These are phyloP conservation scores for Austroboletus niveus DNA, from an alignment of 1,284 basidiomycete species.

Conservation along the genomic window DNA sequence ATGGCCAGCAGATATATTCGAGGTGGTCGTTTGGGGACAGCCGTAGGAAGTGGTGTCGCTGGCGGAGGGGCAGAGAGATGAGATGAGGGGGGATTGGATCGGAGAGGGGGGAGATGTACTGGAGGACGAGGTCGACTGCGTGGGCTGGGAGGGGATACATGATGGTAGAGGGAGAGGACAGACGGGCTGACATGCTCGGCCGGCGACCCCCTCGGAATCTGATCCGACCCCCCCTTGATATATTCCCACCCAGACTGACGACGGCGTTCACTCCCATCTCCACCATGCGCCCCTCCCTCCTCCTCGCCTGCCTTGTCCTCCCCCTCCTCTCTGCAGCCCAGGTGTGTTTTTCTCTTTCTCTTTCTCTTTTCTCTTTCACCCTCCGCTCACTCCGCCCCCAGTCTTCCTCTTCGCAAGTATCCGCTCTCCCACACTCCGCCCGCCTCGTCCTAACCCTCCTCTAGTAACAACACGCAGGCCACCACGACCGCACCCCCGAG, in stretches of 20 bases:
- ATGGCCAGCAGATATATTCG: slow-evolving; percentile 70
- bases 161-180: not conserved
- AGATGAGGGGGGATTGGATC: slow-evolving; percentile 57
- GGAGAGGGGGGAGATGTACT: slow-evolving; percentile 55
- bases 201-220: slow-evolving; percentile 1
- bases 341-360: slow-evolving; percentile 15
- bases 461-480: slow-evolving; percentile 39
- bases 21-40: slow-evolving; percentile 48
- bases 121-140: slow-evolving; percentile 48
- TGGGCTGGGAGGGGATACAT: slow-evolving; percentile 17
- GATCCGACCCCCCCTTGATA: slow-evolving; percentile 11
- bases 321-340: slow-evolving; percentile 27
- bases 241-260: slow-evolving; percentile 3
- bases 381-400: slow-evolving; percentile 3
- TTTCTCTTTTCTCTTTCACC: slow-evolving; percentile 1
- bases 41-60: slow-evolving; percentile 65
- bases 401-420: slow-evolving; percentile 26
- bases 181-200: not conserved
- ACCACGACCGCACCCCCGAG: slow-evolving; percentile 44
- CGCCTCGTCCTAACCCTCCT: slow-evolving; percentile 36
- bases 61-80: slow-evolving; percentile 54
- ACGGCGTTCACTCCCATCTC: not conserved
- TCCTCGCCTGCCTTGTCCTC: slow-evolving; percentile 23
- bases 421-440: slow-evolving; percentile 23
- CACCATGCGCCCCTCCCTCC: slow-evolving; percentile 21